Percentiles rank a stretch among this genome's conserved stretches.
Evolutionary conservation across 2,329 filamentous ascomycete genomes (phyloP).

Genomic region (Colletotrichum echinochloae): DNA sequence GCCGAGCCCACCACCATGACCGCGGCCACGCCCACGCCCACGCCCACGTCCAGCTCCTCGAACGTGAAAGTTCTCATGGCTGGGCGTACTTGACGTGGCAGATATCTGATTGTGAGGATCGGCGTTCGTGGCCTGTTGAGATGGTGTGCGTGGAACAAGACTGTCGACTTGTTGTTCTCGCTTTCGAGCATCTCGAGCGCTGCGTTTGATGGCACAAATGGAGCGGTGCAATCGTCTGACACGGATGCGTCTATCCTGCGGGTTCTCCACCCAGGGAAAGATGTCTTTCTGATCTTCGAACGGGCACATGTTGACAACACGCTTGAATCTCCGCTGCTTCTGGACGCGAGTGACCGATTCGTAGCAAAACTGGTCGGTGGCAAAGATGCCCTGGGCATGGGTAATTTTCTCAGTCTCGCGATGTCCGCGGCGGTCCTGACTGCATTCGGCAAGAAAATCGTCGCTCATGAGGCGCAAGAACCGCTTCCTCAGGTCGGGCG

Average conservation of each 20-base stretch:
- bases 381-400: conserved; percentile 23
- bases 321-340: conserved; percentile 23
- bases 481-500: not conserved
- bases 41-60: not conserved
- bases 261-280: conserved; percentile 11
- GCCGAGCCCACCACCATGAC: not conserved
- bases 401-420: not conserved
- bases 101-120: not conserved
- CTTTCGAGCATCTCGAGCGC: not conserved
- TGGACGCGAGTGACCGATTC: conserved; percentile 21
- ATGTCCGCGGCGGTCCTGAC: not conserved
- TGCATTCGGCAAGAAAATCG: conserved; percentile 10
- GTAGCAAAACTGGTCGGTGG: conserved; percentile 25
- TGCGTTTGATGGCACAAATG: not conserved
- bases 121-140: no score
- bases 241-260: conserved; percentile 1
- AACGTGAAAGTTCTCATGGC: rapidly evolving
- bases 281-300: not conserved
- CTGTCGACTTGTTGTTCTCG: not conserved
- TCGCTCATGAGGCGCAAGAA: conserved; percentile 12
- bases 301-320: conserved; percentile 21
- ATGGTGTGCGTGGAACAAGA: not conserved
- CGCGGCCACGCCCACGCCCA: not conserved
- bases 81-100: not conserved
- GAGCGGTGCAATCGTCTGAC: not conserved